Evolutionary conservation across 768 basidiomycete genomes (phyloP).

Genomic region (Podaxis sp.): DNA sequence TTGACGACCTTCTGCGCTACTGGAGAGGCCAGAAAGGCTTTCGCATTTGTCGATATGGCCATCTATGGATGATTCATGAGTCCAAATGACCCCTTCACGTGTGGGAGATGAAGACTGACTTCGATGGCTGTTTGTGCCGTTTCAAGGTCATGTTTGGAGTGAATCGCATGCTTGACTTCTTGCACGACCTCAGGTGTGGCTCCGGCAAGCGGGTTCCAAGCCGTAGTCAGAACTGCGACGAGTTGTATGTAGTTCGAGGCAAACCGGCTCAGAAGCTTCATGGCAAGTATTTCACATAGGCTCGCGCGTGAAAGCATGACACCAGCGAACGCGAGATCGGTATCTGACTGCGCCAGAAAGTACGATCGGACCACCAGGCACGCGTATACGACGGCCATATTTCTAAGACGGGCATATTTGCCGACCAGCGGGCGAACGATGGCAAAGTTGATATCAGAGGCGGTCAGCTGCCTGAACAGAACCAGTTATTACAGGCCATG

Average conservation of each 20-base stretch:
- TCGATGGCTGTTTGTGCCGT: conserved; percentile 84
- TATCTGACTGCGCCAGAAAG: conserved; percentile 68
- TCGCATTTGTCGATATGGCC: conserved; percentile 85
- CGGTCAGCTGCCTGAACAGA: conserved; percentile 66
- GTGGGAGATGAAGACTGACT: conserved; percentile 42
- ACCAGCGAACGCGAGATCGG: conserved; percentile 75
- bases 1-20: conserved; percentile 86
- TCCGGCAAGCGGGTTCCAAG: conserved; percentile 85
- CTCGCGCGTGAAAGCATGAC: conserved; percentile 68
- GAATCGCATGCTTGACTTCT: conserved; percentile 59
- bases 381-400: conserved; percentile 73
- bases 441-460: conserved; percentile 80
- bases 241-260: conserved; percentile 76
- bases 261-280: conserved; percentile 80
- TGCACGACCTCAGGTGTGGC: conserved; percentile 66
- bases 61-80: conserved; percentile 46
- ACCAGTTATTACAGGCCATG: background rate
- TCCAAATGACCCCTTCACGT: background rate
- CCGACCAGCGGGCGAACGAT: conserved; percentile 75
- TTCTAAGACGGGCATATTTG: conserved; percentile 77
- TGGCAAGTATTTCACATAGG: conserved; percentile 85
- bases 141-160: conserved; percentile 58
- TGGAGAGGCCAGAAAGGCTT: conserved; percentile 79
- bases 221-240: conserved; percentile 74
- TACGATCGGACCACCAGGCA: conserved; percentile 78